phyloP scores from a whole-genome alignment of 129 eudicot species.

The Saussurea involucrata region DNA sequence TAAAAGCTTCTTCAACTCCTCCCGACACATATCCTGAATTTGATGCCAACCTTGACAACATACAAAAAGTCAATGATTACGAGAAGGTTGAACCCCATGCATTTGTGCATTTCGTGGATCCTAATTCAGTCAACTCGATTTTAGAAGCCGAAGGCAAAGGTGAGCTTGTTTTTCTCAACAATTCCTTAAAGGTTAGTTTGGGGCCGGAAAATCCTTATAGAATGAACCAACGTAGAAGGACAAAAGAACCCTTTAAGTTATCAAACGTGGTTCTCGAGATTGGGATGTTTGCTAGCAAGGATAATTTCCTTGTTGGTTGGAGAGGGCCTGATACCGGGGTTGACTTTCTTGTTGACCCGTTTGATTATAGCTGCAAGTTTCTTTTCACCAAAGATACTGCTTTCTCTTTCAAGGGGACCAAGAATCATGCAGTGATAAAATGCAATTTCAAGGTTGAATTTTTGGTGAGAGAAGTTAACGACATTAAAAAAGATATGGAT shows the following conservation, averaged over 20 bases:
- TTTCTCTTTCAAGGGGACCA: conserved; percentile 39
- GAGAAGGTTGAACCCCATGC: conserved; percentile 61
- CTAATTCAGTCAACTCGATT: conserved; percentile 30
- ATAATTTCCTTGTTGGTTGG: conserved; percentile 56
- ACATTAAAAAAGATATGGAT: conserved; percentile 24
- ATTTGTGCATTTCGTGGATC: conserved; percentile 49
- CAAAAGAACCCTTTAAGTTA: conserved; percentile 36
- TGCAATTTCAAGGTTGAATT: conserved; percentile 56
- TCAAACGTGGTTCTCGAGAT: conserved; percentile 42
- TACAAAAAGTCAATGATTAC: conserved; percentile 27
- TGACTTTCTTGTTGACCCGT: conserved; percentile 53
- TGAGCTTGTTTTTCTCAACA: conserved; percentile 32
- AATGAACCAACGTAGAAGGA: conserved; percentile 54
- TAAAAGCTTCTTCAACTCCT: conserved; percentile 70
- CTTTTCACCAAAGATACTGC: conserved; percentile 45
- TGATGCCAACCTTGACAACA: conserved; percentile 5
- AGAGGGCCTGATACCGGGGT: conserved; percentile 40
- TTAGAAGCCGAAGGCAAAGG: conserved; percentile 32
- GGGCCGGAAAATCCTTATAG: conserved; percentile 54
- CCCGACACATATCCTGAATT: conserved; percentile 47
- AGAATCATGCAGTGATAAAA: conserved; percentile 31
- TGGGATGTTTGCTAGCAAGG: conserved; percentile 38
- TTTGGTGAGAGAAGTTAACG: conserved; percentile 45
- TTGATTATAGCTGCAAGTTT: conserved; percentile 42
- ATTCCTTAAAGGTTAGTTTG: conserved; percentile 38